Evolutionary conservation across 2,329 filamentous ascomycete species (phyloP).

Genomic region (Botrytis medusae): DNA sequence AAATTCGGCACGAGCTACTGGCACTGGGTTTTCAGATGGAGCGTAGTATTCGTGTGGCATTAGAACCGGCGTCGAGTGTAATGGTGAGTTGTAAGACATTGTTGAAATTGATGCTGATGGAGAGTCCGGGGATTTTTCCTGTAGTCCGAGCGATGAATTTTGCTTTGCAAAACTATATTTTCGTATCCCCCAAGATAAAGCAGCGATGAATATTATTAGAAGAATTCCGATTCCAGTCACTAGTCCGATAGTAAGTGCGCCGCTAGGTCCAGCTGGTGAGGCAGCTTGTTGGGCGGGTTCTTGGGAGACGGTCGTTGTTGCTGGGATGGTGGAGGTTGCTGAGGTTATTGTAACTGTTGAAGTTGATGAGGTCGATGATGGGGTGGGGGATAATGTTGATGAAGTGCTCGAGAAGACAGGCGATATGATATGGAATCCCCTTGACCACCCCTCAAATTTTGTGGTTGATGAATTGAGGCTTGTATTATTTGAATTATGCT

Average conservation of each 20-base stretch:
- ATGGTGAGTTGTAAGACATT: not conserved
- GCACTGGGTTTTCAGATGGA: not conserved
- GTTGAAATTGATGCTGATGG: not conserved
- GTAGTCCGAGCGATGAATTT: not conserved
- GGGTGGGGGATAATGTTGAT: not conserved
- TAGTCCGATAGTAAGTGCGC: not conserved
- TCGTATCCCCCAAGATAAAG: not conserved
- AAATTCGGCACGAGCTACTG: not conserved
- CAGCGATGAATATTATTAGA: not conserved
- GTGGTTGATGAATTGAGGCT: not conserved
- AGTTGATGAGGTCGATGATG: not conserved
- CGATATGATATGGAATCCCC: not conserved
- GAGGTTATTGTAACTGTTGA: not conserved
- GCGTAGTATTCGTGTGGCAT: not conserved
- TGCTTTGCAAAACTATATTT: not conserved
- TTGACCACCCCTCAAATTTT: not conserved
- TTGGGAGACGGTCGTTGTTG: not conserved
- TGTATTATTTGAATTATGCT: not conserved
- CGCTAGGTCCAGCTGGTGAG: not conserved
- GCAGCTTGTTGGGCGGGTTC: not conserved
- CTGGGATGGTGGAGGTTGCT: not conserved
- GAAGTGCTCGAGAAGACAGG: not conserved
- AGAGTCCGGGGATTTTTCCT: not conserved
- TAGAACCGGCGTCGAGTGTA: rapidly evolving
- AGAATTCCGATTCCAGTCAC: not conserved